Base-by-base conservation (phyloP, 2,329 filamentous ascomycete genomes). In the Xylariales sp. region DNA sequence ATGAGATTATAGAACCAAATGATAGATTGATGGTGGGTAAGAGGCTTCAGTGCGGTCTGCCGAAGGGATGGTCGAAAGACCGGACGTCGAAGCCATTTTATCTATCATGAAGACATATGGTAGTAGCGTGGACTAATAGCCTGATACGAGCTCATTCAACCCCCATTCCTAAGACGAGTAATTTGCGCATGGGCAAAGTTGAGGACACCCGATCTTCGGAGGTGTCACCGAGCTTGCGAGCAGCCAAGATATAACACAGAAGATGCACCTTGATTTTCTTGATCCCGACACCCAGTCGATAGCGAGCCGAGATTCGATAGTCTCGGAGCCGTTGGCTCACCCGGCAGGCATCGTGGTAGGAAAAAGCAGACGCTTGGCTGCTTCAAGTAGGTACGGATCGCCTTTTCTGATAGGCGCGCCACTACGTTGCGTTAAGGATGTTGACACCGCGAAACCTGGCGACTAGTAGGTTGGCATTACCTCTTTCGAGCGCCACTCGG, bases 401-500 rank as follows among this genome's bases (percentile, higher is more conserved):
- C 12, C 2, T 39, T 34, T 23, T 12, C n/a, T 16, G 3, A 50
- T 30, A 41, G 16, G 2, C 10, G 16, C 7, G 50, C 10, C 32
- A 39, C 32, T 54, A 10, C 7, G 14, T 34, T 18, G 9, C 18
- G 5, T 56, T 14, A 49, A 16, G 10, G 14, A 49, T 23, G 2
- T 5, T 43, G 8, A 12, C 9, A 16, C 45, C 36, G 57, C 30
- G 52, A 16, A 65, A 50, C n/a, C 14, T 30, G 39, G 41, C 3
- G 49, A 30, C 32, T 55, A 55, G 41, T 54, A 18, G 56, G 55
- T 54, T 59, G 56, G 49, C 50, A 65, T 65, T 60, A 50, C 56
- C 14, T 28, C 46, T 36, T 30, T 45, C 28, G 16, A 7, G 10
- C 14, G 48, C 5, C 46, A 14, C 32, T 43, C 12, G 23, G n/a